Evolutionary conservation across 176 grass and related monocot genomes (phyloP).

Genomic region (Rhipidocladum racemiflorum): DNA sequence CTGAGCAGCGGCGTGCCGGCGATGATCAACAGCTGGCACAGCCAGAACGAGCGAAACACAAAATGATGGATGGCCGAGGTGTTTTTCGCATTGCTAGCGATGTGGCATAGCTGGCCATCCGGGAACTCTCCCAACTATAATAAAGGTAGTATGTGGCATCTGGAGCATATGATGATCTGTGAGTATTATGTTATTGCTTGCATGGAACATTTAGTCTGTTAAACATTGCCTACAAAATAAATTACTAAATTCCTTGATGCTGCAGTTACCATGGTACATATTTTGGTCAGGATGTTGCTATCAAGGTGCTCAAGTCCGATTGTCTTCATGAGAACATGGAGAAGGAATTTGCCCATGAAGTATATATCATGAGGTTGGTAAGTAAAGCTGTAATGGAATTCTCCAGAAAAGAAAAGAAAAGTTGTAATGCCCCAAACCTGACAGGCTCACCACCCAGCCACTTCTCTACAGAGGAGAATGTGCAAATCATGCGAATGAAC

Average conservation of each 20-base stretch:
- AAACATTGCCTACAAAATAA: background rate
- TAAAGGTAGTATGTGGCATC: too few species aligned
- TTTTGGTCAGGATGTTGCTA: slow-evolving; percentile 71
- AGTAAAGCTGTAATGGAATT: background rate
- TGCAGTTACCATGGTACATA: slow-evolving; percentile 69
- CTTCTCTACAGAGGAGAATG: background rate
- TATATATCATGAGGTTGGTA: slow-evolving; percentile 67
- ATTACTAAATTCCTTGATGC: background rate
- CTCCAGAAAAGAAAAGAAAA: background rate
- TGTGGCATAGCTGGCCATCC: too few species aligned
- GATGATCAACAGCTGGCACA: too few species aligned
- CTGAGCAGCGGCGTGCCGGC: too few species aligned
- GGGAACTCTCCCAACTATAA: too few species aligned
- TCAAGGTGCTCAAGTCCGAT: slow-evolving; percentile 72
- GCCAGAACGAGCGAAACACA: too few species aligned
- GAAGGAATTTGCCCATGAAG: slow-evolving; percentile 69
- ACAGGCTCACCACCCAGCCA: background rate
- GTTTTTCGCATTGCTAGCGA: too few species aligned
- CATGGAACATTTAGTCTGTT: background rate
- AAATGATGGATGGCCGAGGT: too few species aligned
- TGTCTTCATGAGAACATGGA: slow-evolving; percentile 63
- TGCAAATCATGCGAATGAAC: too few species aligned
- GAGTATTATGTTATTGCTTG: slow-evolving; percentile 27
- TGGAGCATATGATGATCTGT: slow-evolving; percentile 78
- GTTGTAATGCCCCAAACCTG: background rate